Percentiles rank a stretch among this genome's conserved stretches.
Evolutionary conservation across 2,329 filamentous ascomycete species (phyloP).

Genomic region (Diplodia seriata): DNA sequence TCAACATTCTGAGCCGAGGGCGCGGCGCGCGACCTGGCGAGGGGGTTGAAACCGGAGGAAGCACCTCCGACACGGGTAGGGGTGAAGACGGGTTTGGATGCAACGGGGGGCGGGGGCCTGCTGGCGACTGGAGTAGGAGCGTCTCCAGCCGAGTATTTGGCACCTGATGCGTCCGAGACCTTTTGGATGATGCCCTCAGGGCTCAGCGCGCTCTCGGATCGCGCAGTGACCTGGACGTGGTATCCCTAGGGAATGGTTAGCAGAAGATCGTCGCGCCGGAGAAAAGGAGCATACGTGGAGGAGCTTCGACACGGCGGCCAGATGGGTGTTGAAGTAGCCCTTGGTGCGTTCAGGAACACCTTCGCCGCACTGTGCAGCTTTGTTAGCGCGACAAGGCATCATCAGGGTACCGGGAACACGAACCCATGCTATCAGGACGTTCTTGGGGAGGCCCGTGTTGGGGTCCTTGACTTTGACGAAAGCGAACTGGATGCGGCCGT

Average conservation of each 20-base stretch:
- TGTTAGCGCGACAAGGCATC: constrained; percentile 10
- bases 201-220: constrained; percentile 86
- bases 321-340: constrained; percentile 96
- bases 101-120: constrained; percentile 69
- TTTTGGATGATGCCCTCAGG: constrained; percentile 90
- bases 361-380: constrained; percentile 75
- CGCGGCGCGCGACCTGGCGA: constrained; percentile 67
- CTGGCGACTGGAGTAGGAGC: constrained; percentile 62
- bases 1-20: constrained; percentile 66
- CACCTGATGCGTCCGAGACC: constrained; percentile 90
- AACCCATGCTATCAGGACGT: constrained; percentile 88
- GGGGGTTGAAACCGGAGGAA: constrained; percentile 65
- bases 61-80: constrained; percentile 68
- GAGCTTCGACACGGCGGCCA: constrained; percentile 86
- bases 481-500: constrained; percentile 95
- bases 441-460: constrained; percentile 88
- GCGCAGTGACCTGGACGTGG: constrained; percentile 95
- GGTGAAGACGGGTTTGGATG: constrained; percentile 91
- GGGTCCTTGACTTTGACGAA: constrained; percentile 97
- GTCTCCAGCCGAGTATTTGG: constrained; percentile 83
- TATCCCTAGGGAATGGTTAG: constrained; percentile 68
- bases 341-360: constrained; percentile 98
- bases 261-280: not conserved
- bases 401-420: constrained; percentile 34
- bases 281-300: constrained; percentile 68